A percentile compares a stretch with the other conserved stretches of the same genome.
Evolutionary conservation across 495 filamentous ascomycete genomes (phyloP).

Genomic region (Bacidia rubella): DNA sequence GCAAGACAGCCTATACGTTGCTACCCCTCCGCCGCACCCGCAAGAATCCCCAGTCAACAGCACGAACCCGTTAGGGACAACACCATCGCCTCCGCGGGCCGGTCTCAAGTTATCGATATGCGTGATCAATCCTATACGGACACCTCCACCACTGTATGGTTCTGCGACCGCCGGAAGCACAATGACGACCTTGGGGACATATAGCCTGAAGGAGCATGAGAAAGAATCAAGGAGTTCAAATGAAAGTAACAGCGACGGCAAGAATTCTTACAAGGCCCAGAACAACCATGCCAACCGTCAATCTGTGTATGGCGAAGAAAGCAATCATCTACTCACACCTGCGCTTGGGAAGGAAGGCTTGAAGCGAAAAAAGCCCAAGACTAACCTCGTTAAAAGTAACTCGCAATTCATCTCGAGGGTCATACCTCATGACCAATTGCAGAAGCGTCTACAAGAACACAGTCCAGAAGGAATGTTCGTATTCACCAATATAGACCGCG

Average conservation of each 20-base stretch:
- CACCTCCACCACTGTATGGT: conserved; percentile 42
- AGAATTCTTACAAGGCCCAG: conserved; percentile 17
- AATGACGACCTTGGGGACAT: conserved; percentile 27
- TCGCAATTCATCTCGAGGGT: conserved; percentile 92
- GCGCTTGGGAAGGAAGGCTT: conserved; percentile 52
- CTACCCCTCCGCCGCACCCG: conserved; percentile 88
- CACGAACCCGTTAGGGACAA: conserved; percentile 79
- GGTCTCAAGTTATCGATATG: conserved; percentile 80
- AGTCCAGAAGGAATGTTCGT: conserved; percentile 67
- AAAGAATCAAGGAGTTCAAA: conserved; percentile 48
- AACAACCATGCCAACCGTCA: conserved; percentile 14
- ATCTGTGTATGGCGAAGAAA: conserved; percentile 75
- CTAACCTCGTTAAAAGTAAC: conserved; percentile 94
- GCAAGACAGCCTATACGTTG: conserved; percentile 78
- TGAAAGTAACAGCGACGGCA: conserved; percentile 34
- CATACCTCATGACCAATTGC: conserved; percentile 72
- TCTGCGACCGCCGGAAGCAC: conserved; percentile 31
- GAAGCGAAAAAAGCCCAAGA: conserved; percentile 85
- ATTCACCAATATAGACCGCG: conserved; percentile 89
- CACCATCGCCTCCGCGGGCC: conserved; percentile 60
- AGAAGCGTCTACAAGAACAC: conserved; percentile 66
- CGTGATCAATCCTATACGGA: conserved; percentile 47
- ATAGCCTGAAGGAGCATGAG: conserved; percentile 36
- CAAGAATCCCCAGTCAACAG: conserved; percentile 77
- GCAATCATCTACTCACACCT: conserved; percentile 49